These are phyloP conservation scores for Penicillium sp. DNA, from an alignment of 2,329 filamentous ascomycete species.

Conservation along the genomic window DNA sequence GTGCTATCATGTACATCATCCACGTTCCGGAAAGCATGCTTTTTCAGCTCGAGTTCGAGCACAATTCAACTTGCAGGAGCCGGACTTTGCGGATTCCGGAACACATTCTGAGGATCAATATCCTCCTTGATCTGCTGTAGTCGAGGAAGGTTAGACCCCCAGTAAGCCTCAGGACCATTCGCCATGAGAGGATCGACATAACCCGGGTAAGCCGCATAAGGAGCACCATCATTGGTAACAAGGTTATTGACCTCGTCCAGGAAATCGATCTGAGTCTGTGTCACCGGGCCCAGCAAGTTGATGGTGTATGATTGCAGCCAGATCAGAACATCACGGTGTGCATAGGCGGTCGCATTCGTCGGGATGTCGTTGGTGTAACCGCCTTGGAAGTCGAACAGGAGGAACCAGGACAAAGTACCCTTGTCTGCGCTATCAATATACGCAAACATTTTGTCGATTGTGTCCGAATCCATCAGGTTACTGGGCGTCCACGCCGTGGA, in stretches of 20 bases:
- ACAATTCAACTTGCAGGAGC: background rate
- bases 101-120: conserved; percentile 56
- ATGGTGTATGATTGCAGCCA: conserved; percentile 62
- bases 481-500: conserved; percentile 55
- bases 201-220: conserved; percentile 59
- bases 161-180: conserved; percentile 54
- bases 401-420: conserved; percentile 59
- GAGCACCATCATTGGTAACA: conserved; percentile 20
- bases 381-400: conserved; percentile 64
- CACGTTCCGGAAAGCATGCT: no score
- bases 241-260: conserved; percentile 52
- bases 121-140: conserved; percentile 53
- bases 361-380: conserved; percentile 61
- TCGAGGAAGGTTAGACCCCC: conserved; percentile 52
- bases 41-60: background rate
- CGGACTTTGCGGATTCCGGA: conserved; percentile 58
- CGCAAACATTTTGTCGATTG: conserved; percentile 55
- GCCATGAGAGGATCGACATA: conserved; percentile 58
- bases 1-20: background rate
- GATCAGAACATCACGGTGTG: conserved; percentile 63
- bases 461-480: conserved; percentile 49
- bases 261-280: conserved; percentile 51
- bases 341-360: conserved; percentile 59
- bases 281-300: conserved; percentile 48
- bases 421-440: conserved; percentile 54